Base-by-base conservation (phyloP, 768 basidiomycete genomes). In the Suillus subalutaceus region DNA sequence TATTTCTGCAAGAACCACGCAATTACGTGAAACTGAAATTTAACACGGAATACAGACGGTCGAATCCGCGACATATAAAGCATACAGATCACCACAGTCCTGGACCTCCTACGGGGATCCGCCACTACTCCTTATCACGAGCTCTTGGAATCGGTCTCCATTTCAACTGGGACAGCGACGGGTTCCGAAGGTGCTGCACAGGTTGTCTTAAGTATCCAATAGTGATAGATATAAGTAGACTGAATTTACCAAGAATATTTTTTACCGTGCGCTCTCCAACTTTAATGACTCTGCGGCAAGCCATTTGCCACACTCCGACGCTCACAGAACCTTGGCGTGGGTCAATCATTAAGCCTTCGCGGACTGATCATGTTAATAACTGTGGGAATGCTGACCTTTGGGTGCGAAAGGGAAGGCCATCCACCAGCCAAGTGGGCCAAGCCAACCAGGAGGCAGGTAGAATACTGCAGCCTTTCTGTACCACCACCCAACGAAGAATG, bases 231-330 rank as follows among this genome's bases (percentile, higher is more conserved):
- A 67, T 61, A 63, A 71, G 15, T 15, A 67, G 65, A 57, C 63
- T 16, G 23, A 57, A 48, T 18, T 26, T 23, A 86, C 85, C 78
- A 10, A 79, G 71, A 55, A 91, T 72, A 65, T 90, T 90, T 74
- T 86, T 90, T 64, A 90, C 88, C 6, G 90, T 82, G 30, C 86
- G 84, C 76, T 94, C 93, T 55, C 88, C 84, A n/a, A 90, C 83
- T 66, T 85, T 84, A 65, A 98, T 84, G n/a, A 94, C 91, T 61
- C 94, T 84, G 69, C 87, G 89, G 78, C 95, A 96, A 9, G 94
- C 92, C 89, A 97, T 93, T 73, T 95, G 92, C 97, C 97, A 99
- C 48, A 94, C 86, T 1, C 92, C 93, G 50, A 95, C 94, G 71
- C 94, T 94, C 66, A 99, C 91, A 13, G 94, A 92, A 13, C 97